phyloP scores from a whole-genome alignment of 495 filamentous ascomycete genomes.

The Hypoxylon cercidicola region DNA sequence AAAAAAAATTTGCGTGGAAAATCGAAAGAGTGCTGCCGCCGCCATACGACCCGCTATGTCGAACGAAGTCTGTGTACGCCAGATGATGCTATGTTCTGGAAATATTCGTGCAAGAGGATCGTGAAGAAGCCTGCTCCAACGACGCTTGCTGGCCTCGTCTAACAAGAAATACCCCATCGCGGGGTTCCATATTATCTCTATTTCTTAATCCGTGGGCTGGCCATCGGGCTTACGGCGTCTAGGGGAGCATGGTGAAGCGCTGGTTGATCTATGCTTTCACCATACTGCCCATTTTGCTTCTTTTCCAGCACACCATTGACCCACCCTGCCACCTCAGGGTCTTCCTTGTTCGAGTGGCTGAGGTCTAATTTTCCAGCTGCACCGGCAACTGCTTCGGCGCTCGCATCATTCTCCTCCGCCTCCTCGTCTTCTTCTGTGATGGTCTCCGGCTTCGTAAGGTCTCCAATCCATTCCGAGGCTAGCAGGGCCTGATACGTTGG shows the following conservation, averaged over 20 bases:
- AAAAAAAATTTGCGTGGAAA: conserved; percentile 3
- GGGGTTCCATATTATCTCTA: conserved; percentile 21
- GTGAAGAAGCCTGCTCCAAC: conserved; percentile 40
- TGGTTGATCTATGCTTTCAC: conserved; percentile 59
- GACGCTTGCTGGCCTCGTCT: conserved; percentile 24
- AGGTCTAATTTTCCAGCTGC: conserved; percentile 55
- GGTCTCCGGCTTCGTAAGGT: conserved; percentile 82
- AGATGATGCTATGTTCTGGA: conserved; percentile 46
- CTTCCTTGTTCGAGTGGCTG: conserved; percentile 61
- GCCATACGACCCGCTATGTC: conserved; percentile 29
- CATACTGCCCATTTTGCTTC: conserved; percentile 62
- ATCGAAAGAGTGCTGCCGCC: conserved; percentile 32
- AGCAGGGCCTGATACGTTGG: conserved; percentile 91
- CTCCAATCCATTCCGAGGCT: conserved; percentile 85
- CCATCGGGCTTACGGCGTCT: conserved; percentile 65
- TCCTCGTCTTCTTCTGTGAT: conserved; percentile 81
- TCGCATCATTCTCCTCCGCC: conserved; percentile 59
- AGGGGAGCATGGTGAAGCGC: conserved; percentile 83
- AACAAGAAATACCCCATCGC: conserved; percentile 14
- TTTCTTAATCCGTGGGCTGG: conserved; percentile 45
- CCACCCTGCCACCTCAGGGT: conserved; percentile 87
- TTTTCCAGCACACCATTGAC: conserved; percentile 75
- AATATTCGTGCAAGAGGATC: conserved; percentile 35
- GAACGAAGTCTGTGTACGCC: conserved; percentile 44
- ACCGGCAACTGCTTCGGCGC: conserved; percentile 56